Evolutionary conservation across 495 filamentous ascomycete species (phyloP).

Genomic region (Neurospora sp.): DNA sequence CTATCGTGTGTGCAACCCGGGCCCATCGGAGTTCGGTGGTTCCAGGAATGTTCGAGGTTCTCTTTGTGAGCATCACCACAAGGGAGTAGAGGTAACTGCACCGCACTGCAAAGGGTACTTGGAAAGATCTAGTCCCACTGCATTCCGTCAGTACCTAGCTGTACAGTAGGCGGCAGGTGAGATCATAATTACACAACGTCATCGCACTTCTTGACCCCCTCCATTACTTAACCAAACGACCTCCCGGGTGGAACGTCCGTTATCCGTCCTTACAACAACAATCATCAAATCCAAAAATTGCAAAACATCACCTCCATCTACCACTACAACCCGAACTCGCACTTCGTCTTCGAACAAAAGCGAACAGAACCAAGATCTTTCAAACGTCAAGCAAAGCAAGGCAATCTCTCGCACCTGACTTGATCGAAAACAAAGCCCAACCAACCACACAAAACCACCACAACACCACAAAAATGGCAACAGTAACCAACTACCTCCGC

Average conservation of each 20-base stretch:
- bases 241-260: background rate
- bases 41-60: background rate
- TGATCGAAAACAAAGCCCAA: background rate
- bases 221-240: background rate
- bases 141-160: background rate
- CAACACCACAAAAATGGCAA: background rate
- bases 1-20: background rate
- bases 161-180: background rate
- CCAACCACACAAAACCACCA: background rate
- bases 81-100: background rate
- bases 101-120: background rate
- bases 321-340: background rate
- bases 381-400: background rate
- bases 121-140: background rate
- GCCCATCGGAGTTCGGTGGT: background rate
- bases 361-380: background rate
- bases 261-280: background rate
- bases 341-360: background rate
- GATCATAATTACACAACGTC: background rate
- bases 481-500: conserved; percentile 7
- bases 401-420: background rate
- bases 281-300: background rate
- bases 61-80: background rate
- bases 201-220: background rate
- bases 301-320: background rate